Base-by-base conservation (phyloP, 2,329 filamentous ascomycete species). In the Cladophialophora psammophila region DNA sequence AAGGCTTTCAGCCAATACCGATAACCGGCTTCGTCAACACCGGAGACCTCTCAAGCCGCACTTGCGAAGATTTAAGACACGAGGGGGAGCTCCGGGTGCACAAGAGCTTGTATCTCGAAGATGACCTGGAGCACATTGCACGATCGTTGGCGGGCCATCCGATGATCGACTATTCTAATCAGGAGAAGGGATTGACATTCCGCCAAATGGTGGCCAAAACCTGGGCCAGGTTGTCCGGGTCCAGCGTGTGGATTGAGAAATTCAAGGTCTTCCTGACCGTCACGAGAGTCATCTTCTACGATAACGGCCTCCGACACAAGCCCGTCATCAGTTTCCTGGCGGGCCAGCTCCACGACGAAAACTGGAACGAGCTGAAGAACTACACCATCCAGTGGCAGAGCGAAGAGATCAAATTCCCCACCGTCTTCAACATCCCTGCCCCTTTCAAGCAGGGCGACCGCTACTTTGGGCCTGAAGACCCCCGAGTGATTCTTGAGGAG, bases 401-500 rank as follows among this genome's bases (percentile, higher is more conserved):
- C n/a, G 55, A 67, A 20, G 55, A 59, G 13, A 65, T 72, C 35
- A 52, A 38, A 18, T 73, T 73, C 54, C 72, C 72, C 18, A 63
- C 52, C n/a, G 61, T 71, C 2, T 69, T 73, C 53, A 64, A 69
- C 34, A 69, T 72, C 36, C 64, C 69, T 6, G 50, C 63, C 35
- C 63, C 55, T 3, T 72, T 65, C 57, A 55, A 64, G 45, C 56
- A 65, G 12, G 64, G 57, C 38, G 55, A 65, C 15, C 35, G 58
- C 3, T 71, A 70, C 18, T 69, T 68, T 50, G 73, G 72, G 12
- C 71, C 73, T 5, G 73, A 74, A 60, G 72, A 74, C 53, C 71
- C 73, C 3, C 59, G 72, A 18, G 65, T 74, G 9, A 70, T 74
- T 36, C 61, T 74, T 12, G 72, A 74, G 40, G 69, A 70, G 20